phyloP scores from a whole-genome alignment of 1,284 basidiomycete species.

The Cutaneotrichosporon arboriforme region DNA sequence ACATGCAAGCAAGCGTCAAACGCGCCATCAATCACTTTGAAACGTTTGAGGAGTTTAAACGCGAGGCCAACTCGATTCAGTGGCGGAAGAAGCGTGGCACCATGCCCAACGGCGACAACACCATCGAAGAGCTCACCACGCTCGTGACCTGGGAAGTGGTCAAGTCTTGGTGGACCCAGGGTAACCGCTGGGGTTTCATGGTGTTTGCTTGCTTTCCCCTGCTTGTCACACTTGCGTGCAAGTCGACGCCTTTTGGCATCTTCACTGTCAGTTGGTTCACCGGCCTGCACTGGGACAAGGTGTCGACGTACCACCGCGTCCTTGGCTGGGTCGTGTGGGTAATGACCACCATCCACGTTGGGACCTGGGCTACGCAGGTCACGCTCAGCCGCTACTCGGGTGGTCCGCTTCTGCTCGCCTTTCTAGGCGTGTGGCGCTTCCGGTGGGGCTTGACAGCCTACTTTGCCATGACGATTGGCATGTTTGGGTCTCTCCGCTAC shows the following conservation, averaged over 20 bases:
- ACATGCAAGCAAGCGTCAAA: not conserved
- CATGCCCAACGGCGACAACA: not conserved
- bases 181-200: conserved; percentile 67
- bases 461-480: conserved; percentile 61
- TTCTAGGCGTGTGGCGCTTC: conserved; percentile 66
- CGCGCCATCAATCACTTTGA: conserved; percentile 27
- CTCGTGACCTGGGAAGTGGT: conserved; percentile 24
- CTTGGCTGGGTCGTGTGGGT: conserved; percentile 69
- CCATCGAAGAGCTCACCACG: conserved; percentile 4
- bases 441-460: conserved; percentile 69
- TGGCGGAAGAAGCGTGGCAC: not conserved
- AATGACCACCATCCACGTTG: conserved; percentile 63
- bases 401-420: conserved; percentile 57
- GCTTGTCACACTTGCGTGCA: conserved; percentile 69
- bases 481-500: conserved; percentile 59
- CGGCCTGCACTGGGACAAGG: conserved; percentile 71
- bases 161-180: conserved; percentile 77
- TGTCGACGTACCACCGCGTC: conserved; percentile 66
- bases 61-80: not conserved
- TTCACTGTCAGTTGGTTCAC: conserved; percentile 64
- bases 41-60: conserved; percentile 6
- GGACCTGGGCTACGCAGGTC: conserved; percentile 70
- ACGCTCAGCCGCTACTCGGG: conserved; percentile 54
- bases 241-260: conserved; percentile 73
- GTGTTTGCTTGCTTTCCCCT: conserved; percentile 73